phyloP scores from a whole-genome alignment of 192 early-diverging fungal genomes.

The Allomyces arbusculus region DNA sequence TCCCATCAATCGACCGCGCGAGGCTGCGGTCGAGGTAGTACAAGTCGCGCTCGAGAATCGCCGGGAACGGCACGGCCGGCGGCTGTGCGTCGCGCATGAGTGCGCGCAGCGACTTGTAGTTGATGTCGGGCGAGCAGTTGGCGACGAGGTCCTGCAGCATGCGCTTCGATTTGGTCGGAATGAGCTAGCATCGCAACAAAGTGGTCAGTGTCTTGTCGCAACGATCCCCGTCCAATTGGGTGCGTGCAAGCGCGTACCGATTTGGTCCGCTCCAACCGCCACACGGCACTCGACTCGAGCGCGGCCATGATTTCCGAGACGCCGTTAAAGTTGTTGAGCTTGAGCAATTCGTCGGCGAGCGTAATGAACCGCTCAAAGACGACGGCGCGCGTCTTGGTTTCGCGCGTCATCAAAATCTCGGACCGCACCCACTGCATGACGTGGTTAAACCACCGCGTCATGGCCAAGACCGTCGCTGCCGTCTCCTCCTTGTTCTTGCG shows the following conservation, averaged over 20 bases:
- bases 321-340: conserved; percentile 35
- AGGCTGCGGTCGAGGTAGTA: conserved; percentile 29
- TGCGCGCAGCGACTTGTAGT: conserved; percentile 30
- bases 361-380: conserved; percentile 21
- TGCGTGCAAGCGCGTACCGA: conserved; percentile 4
- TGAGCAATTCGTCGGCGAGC: conserved; percentile 18
- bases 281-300: conserved; percentile 24
- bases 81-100: conserved; percentile 24
- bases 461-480: conserved; percentile 28
- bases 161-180: neutral
- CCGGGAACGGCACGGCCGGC: conserved; percentile 37
- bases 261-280: conserved; percentile 33
- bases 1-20: conserved; percentile 23
- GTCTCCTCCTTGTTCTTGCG: conserved; percentile 28
- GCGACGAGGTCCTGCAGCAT: conserved; percentile 8
- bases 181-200: neutral
- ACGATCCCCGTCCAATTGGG: neutral
- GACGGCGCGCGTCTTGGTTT: conserved; percentile 20
- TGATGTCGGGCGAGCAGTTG: conserved; percentile 8
- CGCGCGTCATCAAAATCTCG: conserved; percentile 25
- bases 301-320: conserved; percentile 36
- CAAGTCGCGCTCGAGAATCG: conserved; percentile 35
- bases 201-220: neutral
- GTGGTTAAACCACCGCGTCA: conserved; percentile 37
- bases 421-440: conserved; percentile 29